phyloP scores from a whole-genome alignment of 371 early-diverging fungal species.

The Rhizopus sp. region DNA sequence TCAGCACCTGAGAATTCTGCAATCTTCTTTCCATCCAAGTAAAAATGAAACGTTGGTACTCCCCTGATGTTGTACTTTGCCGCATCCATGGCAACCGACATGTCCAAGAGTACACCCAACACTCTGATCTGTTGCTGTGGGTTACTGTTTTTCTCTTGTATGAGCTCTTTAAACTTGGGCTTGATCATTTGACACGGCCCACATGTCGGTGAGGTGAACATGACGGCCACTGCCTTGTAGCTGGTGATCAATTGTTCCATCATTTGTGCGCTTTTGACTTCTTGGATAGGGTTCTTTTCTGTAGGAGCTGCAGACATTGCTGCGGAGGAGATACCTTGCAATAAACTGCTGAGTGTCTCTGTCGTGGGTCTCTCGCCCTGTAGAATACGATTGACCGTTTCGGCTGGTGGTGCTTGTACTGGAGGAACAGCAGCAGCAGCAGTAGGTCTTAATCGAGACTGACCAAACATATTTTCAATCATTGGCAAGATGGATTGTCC shows the following conservation, averaged over 20 bases:
- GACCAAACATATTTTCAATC: constrained; percentile 82
- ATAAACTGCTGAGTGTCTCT: constrained; percentile 13
- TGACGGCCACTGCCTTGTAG: constrained; percentile 65
- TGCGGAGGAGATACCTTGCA: constrained; percentile 42
- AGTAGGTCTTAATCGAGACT: constrained; percentile 30
- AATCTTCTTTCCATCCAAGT: constrained; percentile 59
- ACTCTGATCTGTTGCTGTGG: constrained; percentile 34
- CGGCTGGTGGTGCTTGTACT: constrained; percentile 6
- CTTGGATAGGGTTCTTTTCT: constrained; percentile 23
- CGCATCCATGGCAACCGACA: constrained; percentile 54
- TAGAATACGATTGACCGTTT: constrained; percentile 4
- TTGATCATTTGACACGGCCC: constrained; percentile 74
- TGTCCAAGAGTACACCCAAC: constrained; percentile 69
- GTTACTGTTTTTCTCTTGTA: constrained; percentile 47
- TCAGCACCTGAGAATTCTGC: constrained; percentile 71
- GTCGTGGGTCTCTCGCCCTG: constrained; percentile 2
- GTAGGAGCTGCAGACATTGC: constrained; percentile 43
- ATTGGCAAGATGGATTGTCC: constrained; percentile 77
- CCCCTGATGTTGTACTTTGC: constrained; percentile 61
- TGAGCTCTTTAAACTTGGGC: constrained; percentile 67
- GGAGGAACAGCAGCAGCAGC: constrained; percentile 16
- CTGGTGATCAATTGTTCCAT: constrained; percentile 40
- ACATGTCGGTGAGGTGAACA: constrained; percentile 75
- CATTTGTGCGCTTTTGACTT: constrained; percentile 33
- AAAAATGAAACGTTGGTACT: constrained; percentile 74